These are phyloP conservation scores for Linnemannia hyalina DNA, from an alignment of 192 early-diverging fungal species.

Conservation along the genomic window DNA sequence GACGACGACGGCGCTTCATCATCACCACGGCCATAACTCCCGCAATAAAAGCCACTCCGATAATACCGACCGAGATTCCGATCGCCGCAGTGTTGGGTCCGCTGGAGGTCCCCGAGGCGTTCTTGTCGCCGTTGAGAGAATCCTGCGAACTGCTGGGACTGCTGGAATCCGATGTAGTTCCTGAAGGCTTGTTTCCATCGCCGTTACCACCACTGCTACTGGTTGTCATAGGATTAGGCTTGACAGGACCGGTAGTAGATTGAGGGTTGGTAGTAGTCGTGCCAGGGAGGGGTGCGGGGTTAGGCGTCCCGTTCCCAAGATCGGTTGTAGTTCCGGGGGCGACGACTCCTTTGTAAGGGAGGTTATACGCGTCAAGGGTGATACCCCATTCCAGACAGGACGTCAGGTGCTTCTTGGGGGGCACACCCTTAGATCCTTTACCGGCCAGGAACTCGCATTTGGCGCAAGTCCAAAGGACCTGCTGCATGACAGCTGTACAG, in stretches of 20 bases:
- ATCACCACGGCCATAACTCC: constrained; percentile 32
- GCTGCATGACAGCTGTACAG: constrained; percentile 34
- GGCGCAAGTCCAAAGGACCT: constrained; percentile 47
- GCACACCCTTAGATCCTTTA: constrained; percentile 20
- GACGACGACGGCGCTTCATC: constrained; percentile 48
- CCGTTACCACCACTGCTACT: not conserved
- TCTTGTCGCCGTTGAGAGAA: not conserved
- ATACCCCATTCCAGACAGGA: constrained; percentile 39
- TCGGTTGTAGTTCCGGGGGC: constrained; percentile 43
- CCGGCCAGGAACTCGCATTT: constrained; percentile 37
- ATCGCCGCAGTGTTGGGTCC: constrained; percentile 26
- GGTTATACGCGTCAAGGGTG: constrained; percentile 18
- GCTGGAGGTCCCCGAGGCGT: not conserved
- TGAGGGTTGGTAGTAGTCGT: not conserved
- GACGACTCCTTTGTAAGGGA: constrained; percentile 28
- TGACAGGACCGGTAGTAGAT: not conserved
- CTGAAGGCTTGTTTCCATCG: constrained; percentile 4
- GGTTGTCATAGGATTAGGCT: not conserved
- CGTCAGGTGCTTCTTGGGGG: constrained; percentile 46
- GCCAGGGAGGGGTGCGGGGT: not conserved
- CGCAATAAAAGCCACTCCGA: constrained; percentile 30
- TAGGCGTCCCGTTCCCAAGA: not conserved
- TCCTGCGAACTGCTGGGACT: constrained; percentile 21
- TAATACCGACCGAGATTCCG: constrained; percentile 44
- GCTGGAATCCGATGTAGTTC: not conserved